Conservation (phyloP, 768 basidiomycete genomes). For the Ramaria sp. region DNA sequence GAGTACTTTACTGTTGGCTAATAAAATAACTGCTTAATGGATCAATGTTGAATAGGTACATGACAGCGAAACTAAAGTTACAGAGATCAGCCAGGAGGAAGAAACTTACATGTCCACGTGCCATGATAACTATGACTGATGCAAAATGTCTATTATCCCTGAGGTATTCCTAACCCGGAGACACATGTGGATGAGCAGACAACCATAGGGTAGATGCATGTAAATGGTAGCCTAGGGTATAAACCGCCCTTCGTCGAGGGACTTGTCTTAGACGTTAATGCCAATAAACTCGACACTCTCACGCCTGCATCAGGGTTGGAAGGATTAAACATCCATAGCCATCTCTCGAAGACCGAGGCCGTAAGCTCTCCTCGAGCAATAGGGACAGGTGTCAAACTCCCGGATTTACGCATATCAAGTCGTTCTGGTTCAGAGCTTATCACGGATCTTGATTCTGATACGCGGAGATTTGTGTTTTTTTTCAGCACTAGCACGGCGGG, state of each 20-base stretch:
- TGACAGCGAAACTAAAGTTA: background rate
- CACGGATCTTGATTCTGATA: constrained; percentile 28
- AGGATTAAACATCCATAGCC: constrained; percentile 69
- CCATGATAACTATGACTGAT: background rate
- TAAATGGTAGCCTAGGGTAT: constrained; percentile 59
- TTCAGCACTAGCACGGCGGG: constrained; percentile 54
- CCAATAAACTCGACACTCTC: constrained; percentile 12
- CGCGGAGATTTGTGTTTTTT: constrained; percentile 45
- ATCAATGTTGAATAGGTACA: no score
- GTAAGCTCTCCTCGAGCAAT: constrained; percentile 38
- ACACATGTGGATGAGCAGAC: constrained; percentile 39
- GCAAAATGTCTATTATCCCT: constrained; percentile 35
- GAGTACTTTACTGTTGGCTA: no score
- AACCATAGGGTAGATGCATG: constrained; percentile 55
- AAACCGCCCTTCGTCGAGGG: background rate
- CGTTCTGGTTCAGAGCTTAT: constrained; percentile 17
- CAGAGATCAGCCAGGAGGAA: background rate
- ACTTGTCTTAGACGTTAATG: background rate
- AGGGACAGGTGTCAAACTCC: background rate
- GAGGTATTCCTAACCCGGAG: constrained; percentile 76
- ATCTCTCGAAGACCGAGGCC: constrained; percentile 56
- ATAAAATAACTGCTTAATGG: no score
- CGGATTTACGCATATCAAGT: constrained; percentile 17
- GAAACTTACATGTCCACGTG: background rate
- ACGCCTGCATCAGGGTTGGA: constrained; percentile 1